Evolutionary conservation across 768 basidiomycete genomes (phyloP).

Genomic region (Chalciporus pseudorubinellus): DNA sequence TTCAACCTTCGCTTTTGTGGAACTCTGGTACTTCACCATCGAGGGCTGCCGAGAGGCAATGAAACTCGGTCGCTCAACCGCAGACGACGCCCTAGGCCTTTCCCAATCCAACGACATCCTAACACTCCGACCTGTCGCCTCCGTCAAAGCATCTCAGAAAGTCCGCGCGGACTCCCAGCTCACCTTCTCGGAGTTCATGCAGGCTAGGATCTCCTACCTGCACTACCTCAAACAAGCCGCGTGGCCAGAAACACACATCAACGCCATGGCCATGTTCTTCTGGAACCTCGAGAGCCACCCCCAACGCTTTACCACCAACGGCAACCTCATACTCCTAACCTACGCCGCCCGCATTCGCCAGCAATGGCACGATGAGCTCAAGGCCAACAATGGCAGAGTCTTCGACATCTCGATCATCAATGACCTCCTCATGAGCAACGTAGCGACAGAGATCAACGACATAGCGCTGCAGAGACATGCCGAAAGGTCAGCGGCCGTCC

Average conservation of each 20-base stretch:
- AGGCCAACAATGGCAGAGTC: not conserved
- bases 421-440: not conserved
- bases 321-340: not conserved
- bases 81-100: constrained; percentile 13
- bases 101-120: constrained; percentile 6
- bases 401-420: constrained; percentile 8
- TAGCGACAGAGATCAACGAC: not conserved
- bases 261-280: constrained; percentile 4
- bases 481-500: too few species aligned
- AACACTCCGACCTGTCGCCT: constrained; percentile 6
- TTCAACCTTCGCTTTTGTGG: not conserved
- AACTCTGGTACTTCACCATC: constrained; percentile 13
- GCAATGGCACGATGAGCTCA: constrained; percentile 7
- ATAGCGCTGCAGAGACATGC: too few species aligned
- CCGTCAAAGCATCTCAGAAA: constrained; percentile 16
- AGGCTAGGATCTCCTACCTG: constrained; percentile 13
- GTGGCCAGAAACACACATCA: not conserved
- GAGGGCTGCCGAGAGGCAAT: not conserved
- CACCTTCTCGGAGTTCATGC: constrained; percentile 16
- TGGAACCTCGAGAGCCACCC: constrained; percentile 7
- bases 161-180: constrained; percentile 14
- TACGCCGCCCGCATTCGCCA: not conserved
- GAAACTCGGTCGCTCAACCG: fast-evolving
- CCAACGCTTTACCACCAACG: fast-evolving
- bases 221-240: not conserved